Conservation (phyloP, 306 rosid genomes). For the Adenanthera pavonina region DNA sequence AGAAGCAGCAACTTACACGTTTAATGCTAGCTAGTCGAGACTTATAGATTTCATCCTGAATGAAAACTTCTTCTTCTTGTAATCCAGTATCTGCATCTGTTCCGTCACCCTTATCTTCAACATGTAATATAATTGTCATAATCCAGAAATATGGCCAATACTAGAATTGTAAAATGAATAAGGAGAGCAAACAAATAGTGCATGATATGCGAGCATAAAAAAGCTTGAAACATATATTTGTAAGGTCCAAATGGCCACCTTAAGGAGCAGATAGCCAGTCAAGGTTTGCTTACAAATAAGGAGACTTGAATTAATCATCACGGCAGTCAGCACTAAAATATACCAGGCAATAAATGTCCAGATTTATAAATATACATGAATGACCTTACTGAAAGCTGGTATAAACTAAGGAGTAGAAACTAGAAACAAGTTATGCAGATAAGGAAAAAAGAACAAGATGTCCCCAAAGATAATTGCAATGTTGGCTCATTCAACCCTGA, state of each 20-base stretch:
- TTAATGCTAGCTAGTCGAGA: constrained; percentile 92
- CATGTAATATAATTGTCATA: constrained; percentile 20
- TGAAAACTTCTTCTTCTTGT: constrained; percentile 74
- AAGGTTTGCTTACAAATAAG: constrained; percentile 13
- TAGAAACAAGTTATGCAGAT: not conserved
- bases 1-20: constrained; percentile 63
- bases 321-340: constrained; percentile 3
- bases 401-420: constrained; percentile 15
- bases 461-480: not conserved
- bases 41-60: constrained; percentile 93
- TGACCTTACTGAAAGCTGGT: constrained; percentile 9
- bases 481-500: constrained; percentile 5
- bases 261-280: constrained; percentile 1
- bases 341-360: constrained; percentile 2
- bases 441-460: not conserved
- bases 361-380: constrained; percentile 3
- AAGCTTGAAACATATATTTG: constrained; percentile 27
- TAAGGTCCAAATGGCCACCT: constrained; percentile 25
- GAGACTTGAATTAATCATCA: constrained; percentile 13
- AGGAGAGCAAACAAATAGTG: constrained; percentile 18
- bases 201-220: constrained; percentile 19
- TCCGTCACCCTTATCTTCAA: constrained; percentile 79
- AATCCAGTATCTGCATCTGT: constrained; percentile 72
- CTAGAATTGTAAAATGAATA: constrained; percentile 26
- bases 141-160: constrained; percentile 28